phyloP scores from a whole-genome alignment of 2,329 filamentous ascomycete genomes.

The Amylocarpus encephaloides region DNA sequence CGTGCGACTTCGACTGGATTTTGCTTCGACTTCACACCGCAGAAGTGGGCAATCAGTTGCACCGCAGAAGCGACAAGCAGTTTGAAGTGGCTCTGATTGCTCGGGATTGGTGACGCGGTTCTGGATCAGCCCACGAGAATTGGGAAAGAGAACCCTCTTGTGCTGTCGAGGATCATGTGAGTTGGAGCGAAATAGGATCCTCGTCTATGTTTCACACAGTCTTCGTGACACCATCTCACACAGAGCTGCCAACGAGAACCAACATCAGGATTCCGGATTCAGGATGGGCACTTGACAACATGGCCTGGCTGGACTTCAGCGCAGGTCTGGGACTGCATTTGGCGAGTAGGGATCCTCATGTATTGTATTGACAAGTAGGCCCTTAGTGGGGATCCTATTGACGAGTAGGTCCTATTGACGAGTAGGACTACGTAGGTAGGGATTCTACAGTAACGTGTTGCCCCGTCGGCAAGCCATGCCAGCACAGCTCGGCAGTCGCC shows the following conservation, averaged over 20 bases:
- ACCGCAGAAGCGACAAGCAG: neutral
- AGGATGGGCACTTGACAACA: neutral
- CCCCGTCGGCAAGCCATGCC: too few relatives aligned
- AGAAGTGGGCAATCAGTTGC: neutral
- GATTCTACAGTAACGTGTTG: too few relatives aligned
- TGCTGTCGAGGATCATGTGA: neutral
- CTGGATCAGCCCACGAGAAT: neutral
- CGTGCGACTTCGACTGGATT: neutral
- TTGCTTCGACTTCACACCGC: neutral
- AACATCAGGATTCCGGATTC: neutral
- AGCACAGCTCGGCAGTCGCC: too few relatives aligned
- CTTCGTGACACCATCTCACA: neutral
- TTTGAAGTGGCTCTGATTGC: neutral
- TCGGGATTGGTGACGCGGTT: neutral
- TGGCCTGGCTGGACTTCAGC: neutral
- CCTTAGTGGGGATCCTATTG: too few relatives aligned
- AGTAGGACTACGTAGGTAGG: too few relatives aligned
- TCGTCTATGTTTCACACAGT: constrained; percentile 1
- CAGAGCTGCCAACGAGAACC: neutral
- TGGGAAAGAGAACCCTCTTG: neutral
- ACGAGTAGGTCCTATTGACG: too few relatives aligned
- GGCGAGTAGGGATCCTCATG: too few relatives aligned
- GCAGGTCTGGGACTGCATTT: too few relatives aligned
- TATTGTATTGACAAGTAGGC: too few relatives aligned
- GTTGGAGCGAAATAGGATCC: constrained; percentile 1